Evolutionary conservation across 805 yeast genomes (phyloP).

Genomic region (Kurtzmaniella cleridarum): DNA sequence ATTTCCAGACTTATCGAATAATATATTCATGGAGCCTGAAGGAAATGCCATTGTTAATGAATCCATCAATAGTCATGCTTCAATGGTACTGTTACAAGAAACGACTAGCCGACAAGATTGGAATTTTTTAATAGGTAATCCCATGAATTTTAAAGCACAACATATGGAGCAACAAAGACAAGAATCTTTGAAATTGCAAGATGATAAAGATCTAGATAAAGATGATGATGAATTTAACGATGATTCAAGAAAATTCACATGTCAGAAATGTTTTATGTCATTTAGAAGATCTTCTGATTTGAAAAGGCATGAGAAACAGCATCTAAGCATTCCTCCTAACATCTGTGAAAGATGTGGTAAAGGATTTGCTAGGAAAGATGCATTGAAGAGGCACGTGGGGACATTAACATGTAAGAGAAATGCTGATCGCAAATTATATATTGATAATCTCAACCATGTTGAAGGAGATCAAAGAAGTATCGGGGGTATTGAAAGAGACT

Average conservation of each 20-base stretch:
- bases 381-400: slow-evolving; percentile 68
- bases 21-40: slow-evolving; percentile 21
- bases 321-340: slow-evolving; percentile 65
- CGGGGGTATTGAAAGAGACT: not conserved
- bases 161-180: not conserved
- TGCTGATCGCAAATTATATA: slow-evolving; percentile 45
- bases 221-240: slow-evolving; percentile 5
- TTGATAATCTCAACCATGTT: slow-evolving; percentile 26
- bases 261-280: slow-evolving; percentile 55
- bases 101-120: slow-evolving; percentile 17
- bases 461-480: slow-evolving; percentile 1
- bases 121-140: slow-evolving; percentile 28
- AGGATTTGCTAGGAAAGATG: slow-evolving; percentile 81
- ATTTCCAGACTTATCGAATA: slow-evolving; percentile 41
- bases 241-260: slow-evolving; percentile 41
- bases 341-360: slow-evolving; percentile 73
- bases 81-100: not conserved
- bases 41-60: not conserved
- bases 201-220: slow-evolving; percentile 3
- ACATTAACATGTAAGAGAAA: slow-evolving; percentile 73
- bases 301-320: slow-evolving; percentile 73
- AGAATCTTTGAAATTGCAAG: not conserved
- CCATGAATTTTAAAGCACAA: slow-evolving; percentile 1
- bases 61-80: not conserved
- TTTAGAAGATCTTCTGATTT: slow-evolving; percentile 67